Conservation (phyloP, 202 grass and related monocot genomes). For the Panicum hallii region DNA sequence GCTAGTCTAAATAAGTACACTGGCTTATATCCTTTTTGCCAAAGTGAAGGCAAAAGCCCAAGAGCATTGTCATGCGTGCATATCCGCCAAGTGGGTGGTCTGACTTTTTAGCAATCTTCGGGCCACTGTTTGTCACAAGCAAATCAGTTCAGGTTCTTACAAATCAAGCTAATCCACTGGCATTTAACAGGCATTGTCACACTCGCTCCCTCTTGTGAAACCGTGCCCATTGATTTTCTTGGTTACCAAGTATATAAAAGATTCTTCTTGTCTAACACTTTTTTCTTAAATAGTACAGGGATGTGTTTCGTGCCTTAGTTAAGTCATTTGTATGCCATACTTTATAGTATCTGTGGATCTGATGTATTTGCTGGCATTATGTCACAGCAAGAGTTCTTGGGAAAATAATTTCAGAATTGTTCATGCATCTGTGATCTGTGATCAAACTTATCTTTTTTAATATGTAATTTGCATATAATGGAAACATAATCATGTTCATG, state of each 20-base stretch:
- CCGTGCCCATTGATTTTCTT: conserved; percentile 16
- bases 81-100: not conserved
- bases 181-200: conserved; percentile 18
- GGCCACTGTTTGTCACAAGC: not conserved
- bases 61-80: not conserved
- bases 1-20: not conserved
- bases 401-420: conserved; percentile 20
- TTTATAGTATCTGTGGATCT: not conserved
- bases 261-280: conserved; percentile 5
- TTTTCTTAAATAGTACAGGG: conserved; percentile 18
- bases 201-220: not conserved
- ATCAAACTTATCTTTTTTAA: conserved; percentile 26
- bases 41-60: not conserved
- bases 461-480: conserved; percentile 29
- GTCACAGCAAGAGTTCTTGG: not conserved
- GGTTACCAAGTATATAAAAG: conserved; percentile 9
- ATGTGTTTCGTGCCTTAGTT: conserved; percentile 20
- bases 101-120: not conserved
- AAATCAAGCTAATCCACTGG: conserved; percentile 20
- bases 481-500: conserved; percentile 4
- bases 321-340: not conserved
- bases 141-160: conserved; percentile 31
- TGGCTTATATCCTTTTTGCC: not conserved
- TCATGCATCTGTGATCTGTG: conserved; percentile 2
- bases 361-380: conserved; percentile 29